Percentiles rank a stretch among this genome's conserved stretches.
Evolutionary conservation across 805 yeast genomes (phyloP).

Genomic region (Myxozyma monticola): DNA sequence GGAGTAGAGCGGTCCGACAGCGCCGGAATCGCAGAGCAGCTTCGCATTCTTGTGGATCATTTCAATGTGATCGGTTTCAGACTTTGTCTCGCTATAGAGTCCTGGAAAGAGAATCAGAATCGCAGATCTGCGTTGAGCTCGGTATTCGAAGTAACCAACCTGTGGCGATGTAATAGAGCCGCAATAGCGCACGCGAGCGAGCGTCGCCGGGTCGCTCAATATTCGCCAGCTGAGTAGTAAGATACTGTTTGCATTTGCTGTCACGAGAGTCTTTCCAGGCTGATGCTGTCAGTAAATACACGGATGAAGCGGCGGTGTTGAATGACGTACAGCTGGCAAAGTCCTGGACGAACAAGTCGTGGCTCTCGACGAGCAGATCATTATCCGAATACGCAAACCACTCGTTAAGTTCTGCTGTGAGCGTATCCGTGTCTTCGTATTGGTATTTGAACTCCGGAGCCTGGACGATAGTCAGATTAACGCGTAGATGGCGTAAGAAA

Average conservation of each 20-base stretch:
- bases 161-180: conserved; percentile 15
- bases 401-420: conserved; percentile 47
- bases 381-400: conserved; percentile 46
- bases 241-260: neutral
- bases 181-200: conserved; percentile 9
- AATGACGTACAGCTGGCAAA: conserved; percentile 11
- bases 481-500: neutral
- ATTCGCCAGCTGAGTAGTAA: neutral
- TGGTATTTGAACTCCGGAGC: conserved; percentile 45
- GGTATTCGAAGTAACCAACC: too few species aligned
- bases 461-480: neutral
- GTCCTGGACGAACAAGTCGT: conserved; percentile 15
- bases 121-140: too few species aligned
- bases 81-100: conserved; percentile 8
- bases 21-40: conserved; percentile 1
- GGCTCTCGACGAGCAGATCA: conserved; percentile 21
- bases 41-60: conserved; percentile 4
- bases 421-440: conserved; percentile 41
- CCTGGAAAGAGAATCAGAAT: too few species aligned
- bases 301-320: neutral
- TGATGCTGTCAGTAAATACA: neutral
- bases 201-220: neutral
- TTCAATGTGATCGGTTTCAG: conserved; percentile 12
- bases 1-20: conserved; percentile 9
- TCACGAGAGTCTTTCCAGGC: conserved; percentile 6